Percentiles rank a stretch among this genome's conserved stretches.
Conservation (phyloP, 2,329 filamentous ascomycete species). For the Colletotrichum acutatum region DNA sequence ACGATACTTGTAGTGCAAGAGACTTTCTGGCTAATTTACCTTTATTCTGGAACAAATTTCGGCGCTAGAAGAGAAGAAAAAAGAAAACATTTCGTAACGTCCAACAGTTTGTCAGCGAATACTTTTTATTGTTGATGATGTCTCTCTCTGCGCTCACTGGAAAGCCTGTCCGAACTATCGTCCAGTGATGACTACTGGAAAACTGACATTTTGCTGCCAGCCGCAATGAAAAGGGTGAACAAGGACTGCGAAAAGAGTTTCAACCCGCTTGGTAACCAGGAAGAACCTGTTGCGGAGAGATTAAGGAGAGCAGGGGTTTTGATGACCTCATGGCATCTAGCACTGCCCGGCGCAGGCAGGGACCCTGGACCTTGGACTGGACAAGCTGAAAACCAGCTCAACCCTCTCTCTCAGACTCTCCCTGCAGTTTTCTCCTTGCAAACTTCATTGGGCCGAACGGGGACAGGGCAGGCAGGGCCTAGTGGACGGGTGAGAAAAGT, state of each 20-base stretch:
- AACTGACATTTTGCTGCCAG: neutral
- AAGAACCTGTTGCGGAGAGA: constrained; percentile 31
- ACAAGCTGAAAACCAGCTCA: neutral
- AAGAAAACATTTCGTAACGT: neutral
- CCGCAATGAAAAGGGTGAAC: neutral
- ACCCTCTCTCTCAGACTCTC: neutral
- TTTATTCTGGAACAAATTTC: constrained; percentile 21
- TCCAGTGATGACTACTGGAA: neutral
- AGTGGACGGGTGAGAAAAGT: constrained; percentile 5
- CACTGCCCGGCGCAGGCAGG: constrained; percentile 18
- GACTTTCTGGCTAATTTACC: neutral
- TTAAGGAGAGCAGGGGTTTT: constrained; percentile 29
- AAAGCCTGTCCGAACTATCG: neutral
- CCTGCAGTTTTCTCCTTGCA: neutral
- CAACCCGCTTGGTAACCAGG: constrained; percentile 9
- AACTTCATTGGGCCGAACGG: constrained; percentile 7
- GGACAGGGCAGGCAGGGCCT: neutral
- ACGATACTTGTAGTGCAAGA: neutral
- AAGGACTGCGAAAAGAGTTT: constrained; percentile 1
- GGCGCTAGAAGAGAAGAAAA: constrained; percentile 2
- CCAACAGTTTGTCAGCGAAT: neutral
- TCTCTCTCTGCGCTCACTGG: neutral
- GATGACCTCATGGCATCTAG: constrained; percentile 30
- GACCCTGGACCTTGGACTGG: constrained; percentile 11
- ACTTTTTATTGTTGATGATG: neutral